Evolutionary conservation across 1,284 basidiomycete genomes (phyloP).

Genomic region (Naganishia liquefaciens): DNA sequence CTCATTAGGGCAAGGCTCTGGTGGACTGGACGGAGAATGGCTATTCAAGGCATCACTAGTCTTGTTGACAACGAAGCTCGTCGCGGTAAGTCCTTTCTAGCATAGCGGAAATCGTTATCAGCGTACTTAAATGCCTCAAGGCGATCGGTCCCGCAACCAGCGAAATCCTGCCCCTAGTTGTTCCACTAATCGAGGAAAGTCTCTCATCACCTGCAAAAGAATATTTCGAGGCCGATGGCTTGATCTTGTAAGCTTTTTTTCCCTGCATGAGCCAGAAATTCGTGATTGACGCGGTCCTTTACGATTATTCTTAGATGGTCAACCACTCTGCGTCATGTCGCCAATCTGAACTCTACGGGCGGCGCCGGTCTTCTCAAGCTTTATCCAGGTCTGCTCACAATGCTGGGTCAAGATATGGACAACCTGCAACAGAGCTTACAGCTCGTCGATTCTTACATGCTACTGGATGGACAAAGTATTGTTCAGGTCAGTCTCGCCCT

Average conservation of each 20-base stretch:
- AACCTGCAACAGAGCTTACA: constrained; percentile 66
- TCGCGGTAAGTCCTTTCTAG: constrained; percentile 62
- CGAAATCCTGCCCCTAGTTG: constrained; percentile 64
- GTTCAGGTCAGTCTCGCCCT: constrained; percentile 62
- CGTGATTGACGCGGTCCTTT: constrained; percentile 14
- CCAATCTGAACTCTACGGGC: constrained; percentile 54
- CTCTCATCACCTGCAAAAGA: constrained; percentile 64
- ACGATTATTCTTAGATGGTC: constrained; percentile 61
- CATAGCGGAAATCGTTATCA: constrained; percentile 42
- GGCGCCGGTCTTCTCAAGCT: constrained; percentile 62
- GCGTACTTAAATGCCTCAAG: constrained; percentile 58
- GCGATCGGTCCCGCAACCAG: constrained; percentile 26
- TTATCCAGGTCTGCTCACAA: constrained; percentile 64
- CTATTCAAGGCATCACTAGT: constrained; percentile 75
- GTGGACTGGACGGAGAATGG: constrained; percentile 65
- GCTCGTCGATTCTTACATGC: constrained; percentile 77
- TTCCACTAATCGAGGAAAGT: constrained; percentile 75
- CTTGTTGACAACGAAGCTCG: constrained; percentile 69
- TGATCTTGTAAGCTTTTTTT: constrained; percentile 57
- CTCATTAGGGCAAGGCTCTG: constrained; percentile 46
- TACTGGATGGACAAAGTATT: constrained; percentile 68
- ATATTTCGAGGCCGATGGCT: constrained; percentile 75
- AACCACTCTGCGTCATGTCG: constrained; percentile 68
- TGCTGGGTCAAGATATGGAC: constrained; percentile 72
- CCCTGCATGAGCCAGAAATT: no score